These are phyloP conservation scores for Ophiognomonia clavigignenti-juglandacearum DNA, from an alignment of 2,329 filamentous ascomycete genomes.

Conservation along the genomic window DNA sequence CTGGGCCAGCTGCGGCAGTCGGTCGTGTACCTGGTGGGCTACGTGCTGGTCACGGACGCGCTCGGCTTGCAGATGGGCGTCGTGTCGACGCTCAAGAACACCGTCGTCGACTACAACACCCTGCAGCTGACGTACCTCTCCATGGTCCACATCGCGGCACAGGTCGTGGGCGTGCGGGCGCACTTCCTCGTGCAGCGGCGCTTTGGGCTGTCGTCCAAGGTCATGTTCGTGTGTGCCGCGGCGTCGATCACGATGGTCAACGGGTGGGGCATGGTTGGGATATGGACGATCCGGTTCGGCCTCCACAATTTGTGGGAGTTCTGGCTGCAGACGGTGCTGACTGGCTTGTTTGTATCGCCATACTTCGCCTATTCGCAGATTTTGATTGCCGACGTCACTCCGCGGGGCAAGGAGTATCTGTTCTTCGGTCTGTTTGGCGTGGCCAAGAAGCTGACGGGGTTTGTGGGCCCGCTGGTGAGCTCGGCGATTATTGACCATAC, in stretches of 20 bases:
- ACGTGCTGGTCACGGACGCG: not conserved
- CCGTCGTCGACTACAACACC: not conserved
- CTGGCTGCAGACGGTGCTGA: not conserved
- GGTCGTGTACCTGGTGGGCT: not conserved
- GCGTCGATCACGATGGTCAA: not conserved
- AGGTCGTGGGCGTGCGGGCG: not conserved
- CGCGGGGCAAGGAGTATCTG: not conserved
- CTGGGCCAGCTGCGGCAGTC: not conserved
- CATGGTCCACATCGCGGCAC: not conserved
- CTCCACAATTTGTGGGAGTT: conserved; percentile 8
- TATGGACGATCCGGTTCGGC: conserved; percentile 1
- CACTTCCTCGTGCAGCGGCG: not conserved
- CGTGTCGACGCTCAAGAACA: not conserved
- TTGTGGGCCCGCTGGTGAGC: conserved; percentile 1
- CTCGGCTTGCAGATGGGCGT: not conserved
- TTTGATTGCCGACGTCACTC: conserved; percentile 1
- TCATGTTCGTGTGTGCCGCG: not conserved
- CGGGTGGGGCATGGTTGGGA: conserved; percentile 1
- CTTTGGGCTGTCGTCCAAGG: not conserved
- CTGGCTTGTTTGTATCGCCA: not conserved
- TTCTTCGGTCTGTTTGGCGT: conserved; percentile 2
- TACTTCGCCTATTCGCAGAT: conserved; percentile 3
- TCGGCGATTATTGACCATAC: not conserved
- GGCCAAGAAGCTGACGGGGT: not conserved
- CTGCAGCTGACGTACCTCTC: not conserved